Base-by-base conservation (phyloP, 495 filamentous ascomycete species). In the Hypoxylon cercidicola region DNA sequence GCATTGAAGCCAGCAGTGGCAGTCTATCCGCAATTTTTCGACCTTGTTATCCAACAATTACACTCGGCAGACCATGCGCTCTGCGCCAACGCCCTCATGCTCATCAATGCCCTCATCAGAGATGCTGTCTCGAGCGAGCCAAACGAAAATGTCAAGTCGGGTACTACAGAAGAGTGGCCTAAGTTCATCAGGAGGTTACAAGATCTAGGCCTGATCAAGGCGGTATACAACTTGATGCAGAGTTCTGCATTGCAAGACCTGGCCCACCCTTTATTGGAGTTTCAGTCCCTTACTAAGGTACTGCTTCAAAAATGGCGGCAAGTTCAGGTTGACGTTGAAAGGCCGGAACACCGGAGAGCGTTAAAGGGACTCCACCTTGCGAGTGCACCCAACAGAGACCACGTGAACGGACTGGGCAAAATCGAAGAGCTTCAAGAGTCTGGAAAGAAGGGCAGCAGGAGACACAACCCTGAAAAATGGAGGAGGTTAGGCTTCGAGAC, bases 31-130 rank as follows among this genome's bases (percentile, higher is more conserved):
- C 89, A 95, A 60, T 98, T 99, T 73, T 86, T 98, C 64, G 94
- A 96, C 70, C 93, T 95, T 81, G 87, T 98, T 18, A 93, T 97
- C 57, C 88, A 85, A 64, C 87, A 93, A 71, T 81, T 98, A 11
- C 92, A 93, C 34, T 93, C 92, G 10, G 95, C 94, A 15, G 95
- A 99, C 71, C 96, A 99, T 77, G 93, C 93, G 2, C 83, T 99
- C 15, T 98, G 96, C 76, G 95, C 93, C 45, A 98, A 97, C 78
- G 92, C 95, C 1, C 79, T 99, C 34, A 93, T 96, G 79, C 80
- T 99, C 57, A 91, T 99, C 71, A 99, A 98, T 72, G 90, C 93
- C 0, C 82, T 99, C 16, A 96, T 98, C 83, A 85, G 95, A 45
- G 96, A 99, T 74, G 90, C 93, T 2, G 88, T 97, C 48, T 88